Percentiles rank a stretch among this genome's conserved stretches.
Conservation (phyloP, 2,329 filamentous ascomycete species). For the Celoporthe dispersa region DNA sequence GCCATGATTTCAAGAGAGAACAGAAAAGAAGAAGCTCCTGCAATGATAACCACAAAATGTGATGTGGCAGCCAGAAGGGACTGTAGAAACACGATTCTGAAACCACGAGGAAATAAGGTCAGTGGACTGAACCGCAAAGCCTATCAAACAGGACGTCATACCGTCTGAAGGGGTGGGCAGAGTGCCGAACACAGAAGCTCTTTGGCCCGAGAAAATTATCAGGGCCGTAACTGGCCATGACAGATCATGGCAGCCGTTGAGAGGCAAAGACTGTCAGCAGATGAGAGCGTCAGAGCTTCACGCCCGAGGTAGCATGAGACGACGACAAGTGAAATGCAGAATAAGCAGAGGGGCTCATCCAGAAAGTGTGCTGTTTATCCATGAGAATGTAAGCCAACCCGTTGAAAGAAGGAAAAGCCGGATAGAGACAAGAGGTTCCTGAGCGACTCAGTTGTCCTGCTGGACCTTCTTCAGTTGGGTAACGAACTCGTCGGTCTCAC, state of each 20-base stretch:
- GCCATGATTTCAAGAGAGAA: neutral
- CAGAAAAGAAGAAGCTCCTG: neutral
- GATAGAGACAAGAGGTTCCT: neutral
- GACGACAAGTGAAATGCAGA: neutral
- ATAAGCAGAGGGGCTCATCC: neutral
- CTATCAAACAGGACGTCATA: neutral
- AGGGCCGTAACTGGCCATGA: neutral
- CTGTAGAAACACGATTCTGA: neutral
- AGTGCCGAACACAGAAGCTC: neutral
- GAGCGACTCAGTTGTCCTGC: neutral
- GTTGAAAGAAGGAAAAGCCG: neutral
- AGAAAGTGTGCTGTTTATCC: neutral
- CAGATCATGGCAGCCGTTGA: neutral
- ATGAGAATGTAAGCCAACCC: neutral
- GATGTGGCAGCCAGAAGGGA: neutral
- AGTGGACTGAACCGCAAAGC: neutral
- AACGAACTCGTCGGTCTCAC: neutral
- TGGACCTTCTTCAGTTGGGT: neutral
- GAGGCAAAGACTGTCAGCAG: neutral
- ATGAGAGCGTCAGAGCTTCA: neutral
- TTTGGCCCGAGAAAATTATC: neutral
- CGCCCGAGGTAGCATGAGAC: neutral
- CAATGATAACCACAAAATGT: neutral
- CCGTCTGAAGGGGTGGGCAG: neutral
- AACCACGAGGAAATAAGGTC: neutral